Conservation (phyloP, 192 early-diverging fungal species). For the Backusella australiensis region DNA sequence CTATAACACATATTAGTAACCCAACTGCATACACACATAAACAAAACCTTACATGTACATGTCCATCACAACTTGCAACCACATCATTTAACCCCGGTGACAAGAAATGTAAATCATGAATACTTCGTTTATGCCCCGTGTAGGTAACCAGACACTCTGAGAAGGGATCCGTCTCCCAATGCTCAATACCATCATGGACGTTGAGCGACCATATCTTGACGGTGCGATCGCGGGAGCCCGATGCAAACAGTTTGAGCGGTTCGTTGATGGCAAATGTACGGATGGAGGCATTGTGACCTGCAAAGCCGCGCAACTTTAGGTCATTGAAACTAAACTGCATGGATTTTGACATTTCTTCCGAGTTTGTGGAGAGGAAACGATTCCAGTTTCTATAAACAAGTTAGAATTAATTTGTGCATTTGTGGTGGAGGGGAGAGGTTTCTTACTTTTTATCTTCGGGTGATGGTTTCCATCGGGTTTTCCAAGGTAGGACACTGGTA, state of each 20-base stretch:
- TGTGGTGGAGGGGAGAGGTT: too few relatives aligned
- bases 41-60: conserved; percentile 46
- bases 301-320: conserved; percentile 55
- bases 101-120: conserved; percentile 53
- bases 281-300: conserved; percentile 53
- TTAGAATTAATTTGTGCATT: not conserved
- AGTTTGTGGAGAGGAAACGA: conserved; percentile 59
- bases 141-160: conserved; percentile 53
- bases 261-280: conserved; percentile 53
- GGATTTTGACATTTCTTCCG: conserved; percentile 62
- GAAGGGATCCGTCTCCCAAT: conserved; percentile 47
- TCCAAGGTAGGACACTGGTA: conserved; percentile 39
- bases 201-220: conserved; percentile 67
- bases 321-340: conserved; percentile 67
- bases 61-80: conserved; percentile 58
- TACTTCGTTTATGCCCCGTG: conserved; percentile 48
- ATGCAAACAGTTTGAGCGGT: conserved; percentile 48
- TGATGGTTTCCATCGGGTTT: conserved; percentile 38
- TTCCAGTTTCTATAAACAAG: conserved; percentile 55
- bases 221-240: conserved; percentile 58
- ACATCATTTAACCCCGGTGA: conserved; percentile 45
- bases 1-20: not conserved
- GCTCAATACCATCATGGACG: conserved; percentile 53
- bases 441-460: conserved; percentile 39
- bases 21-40: too few relatives aligned